Conservation (phyloP, 179 eudicot genomes). For the Sideroxylon spinosum region DNA sequence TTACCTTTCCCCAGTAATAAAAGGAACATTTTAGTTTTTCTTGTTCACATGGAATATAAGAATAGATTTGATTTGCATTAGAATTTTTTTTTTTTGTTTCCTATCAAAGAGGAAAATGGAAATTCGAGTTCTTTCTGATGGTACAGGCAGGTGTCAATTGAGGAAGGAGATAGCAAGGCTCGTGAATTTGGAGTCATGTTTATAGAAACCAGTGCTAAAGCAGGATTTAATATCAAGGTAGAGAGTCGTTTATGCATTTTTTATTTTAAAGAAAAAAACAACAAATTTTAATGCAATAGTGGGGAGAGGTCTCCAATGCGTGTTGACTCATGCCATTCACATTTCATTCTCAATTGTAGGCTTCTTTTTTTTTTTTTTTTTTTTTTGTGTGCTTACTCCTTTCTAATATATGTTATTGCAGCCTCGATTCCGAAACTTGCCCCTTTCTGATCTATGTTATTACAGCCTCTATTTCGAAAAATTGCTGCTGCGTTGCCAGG, state of each 20-base stretch:
- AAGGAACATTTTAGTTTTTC: background rate
- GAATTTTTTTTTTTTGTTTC: background rate
- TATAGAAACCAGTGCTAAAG: constrained; percentile 90
- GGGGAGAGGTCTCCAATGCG: background rate
- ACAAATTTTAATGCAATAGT: background rate
- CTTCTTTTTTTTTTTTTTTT: background rate
- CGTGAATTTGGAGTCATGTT: constrained; percentile 69
- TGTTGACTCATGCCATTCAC: background rate
- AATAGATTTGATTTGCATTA: background rate
- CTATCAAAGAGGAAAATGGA: background rate
- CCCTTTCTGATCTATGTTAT: background rate
- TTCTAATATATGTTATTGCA: constrained; percentile 19
- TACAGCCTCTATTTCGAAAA: constrained; percentile 81
- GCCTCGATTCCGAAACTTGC: constrained; percentile 65
- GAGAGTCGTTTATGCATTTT: background rate
- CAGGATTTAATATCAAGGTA: constrained; percentile 91
- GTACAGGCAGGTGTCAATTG: constrained; percentile 84
- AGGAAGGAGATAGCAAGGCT: constrained; percentile 77
- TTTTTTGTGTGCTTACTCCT: no score
- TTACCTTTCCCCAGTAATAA: background rate
- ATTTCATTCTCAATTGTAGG: background rate
- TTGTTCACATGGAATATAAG: background rate
- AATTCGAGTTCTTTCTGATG: constrained; percentile 1
- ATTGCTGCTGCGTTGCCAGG: constrained; percentile 87
- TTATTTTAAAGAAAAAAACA: background rate